Conservation (phyloP, 441 rosid species). For the Codiaeum variegatum region DNA sequence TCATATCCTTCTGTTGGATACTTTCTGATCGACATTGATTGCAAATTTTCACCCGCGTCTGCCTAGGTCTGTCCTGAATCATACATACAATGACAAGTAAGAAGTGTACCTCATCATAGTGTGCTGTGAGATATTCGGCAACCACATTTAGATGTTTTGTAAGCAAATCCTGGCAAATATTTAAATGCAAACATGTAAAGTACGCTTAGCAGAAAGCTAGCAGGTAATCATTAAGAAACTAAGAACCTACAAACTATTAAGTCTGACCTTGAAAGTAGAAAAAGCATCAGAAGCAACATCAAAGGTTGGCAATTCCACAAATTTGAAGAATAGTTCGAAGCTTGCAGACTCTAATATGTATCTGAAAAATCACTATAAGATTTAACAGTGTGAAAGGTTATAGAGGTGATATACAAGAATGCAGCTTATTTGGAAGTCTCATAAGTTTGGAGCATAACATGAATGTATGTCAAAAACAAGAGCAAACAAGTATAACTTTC, state of each 20-base stretch:
- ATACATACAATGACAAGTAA: slow-evolving; percentile 11
- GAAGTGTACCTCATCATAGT: slow-evolving; percentile 73
- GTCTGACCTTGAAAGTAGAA: slow-evolving; percentile 89
- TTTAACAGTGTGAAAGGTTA: slow-evolving; percentile 33
- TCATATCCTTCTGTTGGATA: slow-evolving; percentile 2
- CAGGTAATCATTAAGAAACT: slow-evolving; percentile 14
- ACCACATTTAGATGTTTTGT: slow-evolving; percentile 73
- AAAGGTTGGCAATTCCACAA: slow-evolving; percentile 87
- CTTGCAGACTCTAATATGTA: slow-evolving; percentile 86
- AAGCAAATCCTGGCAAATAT: slow-evolving; percentile 71
- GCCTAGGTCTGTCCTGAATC: slow-evolving; percentile 13
- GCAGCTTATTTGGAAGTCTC: neutral
- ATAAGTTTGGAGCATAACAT: neutral
- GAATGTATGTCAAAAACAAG: neutral
- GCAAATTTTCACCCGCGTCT: neutral
- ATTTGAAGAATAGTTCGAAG: slow-evolving; percentile 92
- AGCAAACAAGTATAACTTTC: neutral
- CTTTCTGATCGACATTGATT: slow-evolving; percentile 3
- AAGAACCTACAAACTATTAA: slow-evolving; percentile 23
- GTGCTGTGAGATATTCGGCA: slow-evolving; percentile 74
- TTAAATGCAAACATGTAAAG: slow-evolving; percentile 17
- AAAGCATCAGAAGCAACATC: slow-evolving; percentile 98
- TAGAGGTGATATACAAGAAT: slow-evolving; percentile 4
- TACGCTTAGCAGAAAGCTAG: slow-evolving; percentile 10
- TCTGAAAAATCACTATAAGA: slow-evolving; percentile 71